A percentile compares a stretch with the other conserved stretches of the same genome.
These are phyloP conservation scores for Fonsecaea pedrosoi DNA, from an alignment of 2,329 filamentous ascomycete genomes.

Conservation along the genomic window DNA sequence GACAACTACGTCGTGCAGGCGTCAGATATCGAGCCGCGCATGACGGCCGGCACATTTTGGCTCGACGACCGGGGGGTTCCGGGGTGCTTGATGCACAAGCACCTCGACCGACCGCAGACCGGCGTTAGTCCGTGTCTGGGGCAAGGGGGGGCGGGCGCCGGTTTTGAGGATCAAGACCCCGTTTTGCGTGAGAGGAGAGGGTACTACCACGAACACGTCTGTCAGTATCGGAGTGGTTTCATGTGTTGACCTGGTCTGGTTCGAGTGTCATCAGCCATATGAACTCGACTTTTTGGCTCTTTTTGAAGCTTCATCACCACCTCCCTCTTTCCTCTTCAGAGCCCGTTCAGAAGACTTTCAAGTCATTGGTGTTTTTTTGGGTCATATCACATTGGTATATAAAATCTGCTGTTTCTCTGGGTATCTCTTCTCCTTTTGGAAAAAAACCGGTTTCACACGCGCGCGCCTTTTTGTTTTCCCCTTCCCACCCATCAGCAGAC, in stretches of 20 bases:
- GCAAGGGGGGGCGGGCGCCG: not conserved
- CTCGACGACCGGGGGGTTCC: not conserved
- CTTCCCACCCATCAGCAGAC: not conserved
- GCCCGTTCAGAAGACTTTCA: no score
- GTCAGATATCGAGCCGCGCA: constrained; percentile 22
- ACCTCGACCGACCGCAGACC: not conserved
- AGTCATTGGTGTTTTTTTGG: not conserved
- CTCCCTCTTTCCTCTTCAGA: no score
- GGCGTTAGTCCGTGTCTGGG: constrained; percentile 3
- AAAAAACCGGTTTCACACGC: not conserved
- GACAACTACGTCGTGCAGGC: constrained; percentile 29
- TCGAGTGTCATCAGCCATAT: not conserved
- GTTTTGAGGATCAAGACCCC: not conserved
- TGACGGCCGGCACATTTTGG: constrained; percentile 32
- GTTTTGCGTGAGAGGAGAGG: constrained; percentile 10
- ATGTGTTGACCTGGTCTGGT: constrained; percentile 13
- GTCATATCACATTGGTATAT: not conserved
- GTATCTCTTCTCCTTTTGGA: not conserved
- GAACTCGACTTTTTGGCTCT: not conserved
- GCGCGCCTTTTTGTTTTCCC: not conserved
- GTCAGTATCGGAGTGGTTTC: constrained; percentile 31
- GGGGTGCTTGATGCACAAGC: constrained; percentile 14
- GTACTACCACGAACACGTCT: constrained; percentile 32
- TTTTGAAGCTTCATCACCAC: not conserved
- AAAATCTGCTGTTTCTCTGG: not conserved